These are phyloP conservation scores for Trichosporon sp. DNA, from an alignment of 1,284 basidiomycete species.

Conservation along the genomic window DNA sequence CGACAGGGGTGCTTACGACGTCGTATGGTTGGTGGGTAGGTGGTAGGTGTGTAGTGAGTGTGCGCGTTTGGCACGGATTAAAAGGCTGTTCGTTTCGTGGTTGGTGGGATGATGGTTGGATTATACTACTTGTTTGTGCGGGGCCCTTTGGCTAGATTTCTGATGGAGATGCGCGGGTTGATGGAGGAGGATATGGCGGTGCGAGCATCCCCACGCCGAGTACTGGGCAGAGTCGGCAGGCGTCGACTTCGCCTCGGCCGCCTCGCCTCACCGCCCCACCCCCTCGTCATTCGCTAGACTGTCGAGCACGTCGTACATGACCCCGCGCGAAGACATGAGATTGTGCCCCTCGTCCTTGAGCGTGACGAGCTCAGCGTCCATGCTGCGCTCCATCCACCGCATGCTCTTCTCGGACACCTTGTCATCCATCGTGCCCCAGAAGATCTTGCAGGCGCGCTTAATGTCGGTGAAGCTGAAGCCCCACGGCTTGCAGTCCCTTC, in stretches of 20 bases:
- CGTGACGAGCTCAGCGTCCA: slow-evolving; percentile 78
- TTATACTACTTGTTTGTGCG: background rate
- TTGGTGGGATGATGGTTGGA: background rate
- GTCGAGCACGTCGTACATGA: slow-evolving; percentile 87
- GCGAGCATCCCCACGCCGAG: too few species aligned
- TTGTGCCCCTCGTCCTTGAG: slow-evolving; percentile 87
- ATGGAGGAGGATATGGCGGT: too few species aligned
- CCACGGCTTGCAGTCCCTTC: slow-evolving; percentile 66
- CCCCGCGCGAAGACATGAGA: slow-evolving; percentile 84
- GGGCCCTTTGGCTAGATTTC: background rate
- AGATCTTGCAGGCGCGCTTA: slow-evolving; percentile 76
- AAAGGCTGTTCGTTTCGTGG: background rate
- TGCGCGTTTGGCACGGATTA: background rate
- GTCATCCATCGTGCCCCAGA: slow-evolving; percentile 93
- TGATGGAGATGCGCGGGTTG: too few species aligned
- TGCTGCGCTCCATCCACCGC: slow-evolving; percentile 83
- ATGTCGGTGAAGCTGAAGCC: slow-evolving; percentile 65
- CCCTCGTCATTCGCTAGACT: slow-evolving; percentile 53
- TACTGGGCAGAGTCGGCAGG: too few species aligned
- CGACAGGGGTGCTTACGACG: background rate
- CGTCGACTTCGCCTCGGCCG: background rate
- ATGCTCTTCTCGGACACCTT: slow-evolving; percentile 85
- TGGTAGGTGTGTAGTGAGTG: background rate
- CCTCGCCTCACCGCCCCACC: background rate
- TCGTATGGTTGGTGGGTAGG: too few species aligned